Conservation (phyloP, 169 alveolate genomes). For the Plasmodium vivax region DNA sequence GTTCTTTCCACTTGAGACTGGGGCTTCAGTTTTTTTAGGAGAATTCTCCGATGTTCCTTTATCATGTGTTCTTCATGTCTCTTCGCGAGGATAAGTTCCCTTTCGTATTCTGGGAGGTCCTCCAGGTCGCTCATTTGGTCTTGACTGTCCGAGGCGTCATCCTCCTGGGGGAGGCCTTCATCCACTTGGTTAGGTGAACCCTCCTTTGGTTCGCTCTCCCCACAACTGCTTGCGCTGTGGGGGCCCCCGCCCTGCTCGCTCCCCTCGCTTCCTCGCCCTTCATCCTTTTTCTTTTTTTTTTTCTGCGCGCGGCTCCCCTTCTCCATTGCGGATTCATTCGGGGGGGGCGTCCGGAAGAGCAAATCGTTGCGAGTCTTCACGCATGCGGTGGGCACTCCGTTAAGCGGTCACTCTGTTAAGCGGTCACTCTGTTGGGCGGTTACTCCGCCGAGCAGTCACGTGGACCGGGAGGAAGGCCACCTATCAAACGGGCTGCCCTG, state of each 20-base stretch:
- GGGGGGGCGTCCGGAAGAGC: not conserved
- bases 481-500: not conserved
- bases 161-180: not conserved
- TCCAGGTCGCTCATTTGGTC: constrained; percentile 36
- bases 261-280: not conserved
- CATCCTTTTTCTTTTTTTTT: not conserved
- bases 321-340: not conserved
- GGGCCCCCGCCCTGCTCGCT: not conserved
- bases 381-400: not conserved
- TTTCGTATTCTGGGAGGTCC: constrained; percentile 80
- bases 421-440: too few relatives aligned
- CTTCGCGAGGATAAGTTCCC: constrained; percentile 83
- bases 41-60: constrained; percentile 59
- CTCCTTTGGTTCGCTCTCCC: not conserved
- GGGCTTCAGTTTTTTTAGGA: constrained; percentile 32
- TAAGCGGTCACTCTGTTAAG: not conserved
- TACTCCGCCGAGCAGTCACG: not conserved
- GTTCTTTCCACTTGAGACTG: not conserved
- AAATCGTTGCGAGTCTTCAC: too few relatives aligned
- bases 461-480: not conserved
- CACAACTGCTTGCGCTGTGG: not conserved
- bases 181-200: not conserved
- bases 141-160: not conserved
- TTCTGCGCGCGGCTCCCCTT: not conserved
- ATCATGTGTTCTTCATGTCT: constrained; percentile 81